Evolutionary conservation across 495 filamentous ascomycete genomes (phyloP), one percentile per base, ranked within the genome.

Genomic region (Penicillium waksmanii): DNA sequence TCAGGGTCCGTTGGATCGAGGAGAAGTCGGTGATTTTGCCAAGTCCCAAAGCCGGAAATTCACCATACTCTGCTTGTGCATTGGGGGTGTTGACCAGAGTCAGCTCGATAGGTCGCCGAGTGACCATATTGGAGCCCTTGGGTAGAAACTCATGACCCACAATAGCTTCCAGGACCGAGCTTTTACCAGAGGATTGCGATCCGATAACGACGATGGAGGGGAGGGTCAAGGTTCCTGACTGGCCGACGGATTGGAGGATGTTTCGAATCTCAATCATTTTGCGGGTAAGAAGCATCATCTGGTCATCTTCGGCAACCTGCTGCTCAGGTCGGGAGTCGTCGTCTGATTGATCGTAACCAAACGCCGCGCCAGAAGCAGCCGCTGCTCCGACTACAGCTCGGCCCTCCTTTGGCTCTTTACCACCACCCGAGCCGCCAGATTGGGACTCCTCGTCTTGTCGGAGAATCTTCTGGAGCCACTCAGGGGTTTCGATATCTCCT

Each of bases 181-280:
- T 97, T 74, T 99, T 99, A 34, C 95, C 95, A 2, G 95, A 98
- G 3, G 94, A 97, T 72, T 99, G 95, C 1, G 95, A 98, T 11
- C 95, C 95, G 65, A 99, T 97, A 19, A 99, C 95, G 7, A 99
- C 95, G 58, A 99, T 99, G 2, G 95, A 96, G 0, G 95, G 95
- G 40, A 98, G 75, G 5, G 89, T 93, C 40, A 99, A 79, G 12
- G 89, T 84, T 60, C 87, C 89, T 6, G 93, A 93, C 76, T 99
- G 93, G 43, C 95, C 95, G 48, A 99, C 89, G 18, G 87, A 85
- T 67, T 94, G 88, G 7, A 99, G 79, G 42, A 99, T 92, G 61
- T 88, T 92, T 60, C 96, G 80, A 53, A 99, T 98, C 72, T 99
- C 94, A 68, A 99, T 99, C 95, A 99, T 99, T 74, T 96, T 96